Percentiles rank a stretch among this genome's conserved stretches.
phyloP scores from a whole-genome alignment of 1,284 basidiomycete species.

The Vanrija pseudolonga region DNA sequence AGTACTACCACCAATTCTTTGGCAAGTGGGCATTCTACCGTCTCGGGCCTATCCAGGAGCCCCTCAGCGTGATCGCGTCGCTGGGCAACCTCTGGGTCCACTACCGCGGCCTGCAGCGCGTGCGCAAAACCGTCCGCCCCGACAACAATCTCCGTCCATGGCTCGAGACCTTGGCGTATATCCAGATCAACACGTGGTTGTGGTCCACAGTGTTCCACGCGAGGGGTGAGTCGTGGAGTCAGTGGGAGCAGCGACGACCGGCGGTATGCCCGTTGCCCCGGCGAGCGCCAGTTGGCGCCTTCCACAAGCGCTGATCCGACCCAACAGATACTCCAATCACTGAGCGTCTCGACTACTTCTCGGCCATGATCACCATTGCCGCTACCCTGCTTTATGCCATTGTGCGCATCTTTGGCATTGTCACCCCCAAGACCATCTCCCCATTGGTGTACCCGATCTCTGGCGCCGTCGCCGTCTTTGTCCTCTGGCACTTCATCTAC shows the following conservation, averaged over 20 bases:
- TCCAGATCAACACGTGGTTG: slow-evolving; percentile 86
- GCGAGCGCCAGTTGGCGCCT: no score
- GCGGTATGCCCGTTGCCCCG: no score
- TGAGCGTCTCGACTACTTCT: slow-evolving; percentile 93
- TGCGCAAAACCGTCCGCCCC: slow-evolving; percentile 58
- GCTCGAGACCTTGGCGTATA: slow-evolving; percentile 65
- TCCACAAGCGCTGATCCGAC: neutral
- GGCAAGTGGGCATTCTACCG: slow-evolving; percentile 98
- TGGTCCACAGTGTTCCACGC: slow-evolving; percentile 92
- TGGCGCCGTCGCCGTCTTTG: slow-evolving; percentile 27
- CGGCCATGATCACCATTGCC: slow-evolving; percentile 77
- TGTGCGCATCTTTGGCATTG: slow-evolving; percentile 71
- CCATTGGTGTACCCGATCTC: slow-evolving; percentile 22
- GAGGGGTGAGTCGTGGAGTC: slow-evolving; percentile 59
- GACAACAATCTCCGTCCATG: slow-evolving; percentile 67
- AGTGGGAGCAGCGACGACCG: no score
- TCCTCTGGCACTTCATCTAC: slow-evolving; percentile 44
- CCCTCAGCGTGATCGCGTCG: slow-evolving; percentile 85
- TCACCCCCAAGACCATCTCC: slow-evolving; percentile 21
- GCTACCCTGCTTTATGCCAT: slow-evolving; percentile 69
- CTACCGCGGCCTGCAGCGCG: slow-evolving; percentile 55
- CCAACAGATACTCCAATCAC: slow-evolving; percentile 70
- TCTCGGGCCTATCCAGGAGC: slow-evolving; percentile 83
- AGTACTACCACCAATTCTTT: slow-evolving; percentile 69
- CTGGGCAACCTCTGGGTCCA: slow-evolving; percentile 77